Evolutionary conservation across 1,139 yeast species (phyloP), one percentile per base, ranked within the genome.

Genomic region (Geotrichum fermentans): DNA sequence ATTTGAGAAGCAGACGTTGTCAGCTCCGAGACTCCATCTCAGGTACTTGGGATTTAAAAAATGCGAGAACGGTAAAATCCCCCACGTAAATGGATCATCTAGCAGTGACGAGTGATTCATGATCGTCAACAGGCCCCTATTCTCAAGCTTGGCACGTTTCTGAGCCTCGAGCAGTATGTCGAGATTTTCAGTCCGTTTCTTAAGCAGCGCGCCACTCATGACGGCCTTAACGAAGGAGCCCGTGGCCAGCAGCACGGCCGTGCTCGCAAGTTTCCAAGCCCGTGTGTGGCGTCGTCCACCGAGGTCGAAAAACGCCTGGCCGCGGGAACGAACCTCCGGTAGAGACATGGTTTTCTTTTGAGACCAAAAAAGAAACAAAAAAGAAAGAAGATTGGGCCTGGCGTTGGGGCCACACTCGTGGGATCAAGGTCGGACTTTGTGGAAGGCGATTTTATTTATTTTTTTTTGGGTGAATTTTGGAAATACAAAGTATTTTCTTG

Each of bases 71-170:
- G 97, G 97, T 52, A 90, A 72, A 40, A 86, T 78, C 0, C 95
- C 96, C 83, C 95, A 92, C 46, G 88, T 71, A 28, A 87, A 75
- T 0, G 98, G 98, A 61, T 92, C 98, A 63, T 92, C 98, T 22
- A 89, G 83, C 50, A 86, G 88, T 1, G 96, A 85, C 83, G 89
- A 86, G 62, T 92, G 98, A 64, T 92, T 92, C 95, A 90, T 88
- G n/a, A 90, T 79, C 0, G 97, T 88, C 51, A 90, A 59, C 3
- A 90, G 65, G 0, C 94, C 83, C 43, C 97, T 70, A 54, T 84
- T 79, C 60, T 88, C 94, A 1, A 61, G 57, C 49, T 83, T 69
- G 1, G 94, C 82, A 54, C 74, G 75, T 20, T 72, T 72, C 44
- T 84, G 64, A 0, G 94, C 95, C 24, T 62, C 68, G 53, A 82